phyloP scores from a whole-genome alignment of 75 land plant species.

The Isoetes taiwanensis region DNA sequence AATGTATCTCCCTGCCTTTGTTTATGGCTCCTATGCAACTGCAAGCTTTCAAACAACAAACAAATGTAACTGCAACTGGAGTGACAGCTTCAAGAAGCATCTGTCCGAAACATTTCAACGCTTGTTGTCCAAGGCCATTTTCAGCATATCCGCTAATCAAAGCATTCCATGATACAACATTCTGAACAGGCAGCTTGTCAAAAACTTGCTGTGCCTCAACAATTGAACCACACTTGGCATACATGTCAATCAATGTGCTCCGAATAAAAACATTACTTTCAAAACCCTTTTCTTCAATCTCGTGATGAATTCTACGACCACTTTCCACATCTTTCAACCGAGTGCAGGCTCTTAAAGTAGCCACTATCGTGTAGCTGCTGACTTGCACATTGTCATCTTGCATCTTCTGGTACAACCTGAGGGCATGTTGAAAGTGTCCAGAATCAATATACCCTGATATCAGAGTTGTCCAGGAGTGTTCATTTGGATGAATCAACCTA shows the following conservation, averaged over 20 bases:
- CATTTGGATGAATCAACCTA: neutral
- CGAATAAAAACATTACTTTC: neutral
- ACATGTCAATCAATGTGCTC: constrained; percentile 13
- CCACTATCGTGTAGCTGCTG: constrained; percentile 19
- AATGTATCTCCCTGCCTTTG: no score
- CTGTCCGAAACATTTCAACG: constrained; percentile 12
- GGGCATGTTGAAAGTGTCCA: neutral
- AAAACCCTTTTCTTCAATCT: neutral
- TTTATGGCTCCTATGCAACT: constrained; percentile 27
- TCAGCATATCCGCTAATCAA: constrained; percentile 14
- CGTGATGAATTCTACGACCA: constrained; percentile 6
- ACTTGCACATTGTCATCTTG: neutral
- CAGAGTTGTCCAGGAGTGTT: constrained; percentile 1
- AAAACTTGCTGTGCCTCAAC: constrained; percentile 5
- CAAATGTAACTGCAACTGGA: constrained; percentile 25
- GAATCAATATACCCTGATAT: neutral
- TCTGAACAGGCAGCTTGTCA: neutral
- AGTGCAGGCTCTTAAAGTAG: constrained; percentile 32
- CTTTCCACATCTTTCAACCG: neutral
- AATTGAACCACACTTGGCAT: constrained; percentile 11
- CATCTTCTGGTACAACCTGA: constrained; percentile 7
- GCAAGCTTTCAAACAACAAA: constrained; percentile 31
- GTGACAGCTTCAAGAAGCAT: constrained; percentile 23
- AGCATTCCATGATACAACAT: constrained; percentile 11
- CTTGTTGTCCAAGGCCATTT: constrained; percentile 1